Base-by-base conservation (phyloP, 441 rosid species). In the Geranium incanum region DNA sequence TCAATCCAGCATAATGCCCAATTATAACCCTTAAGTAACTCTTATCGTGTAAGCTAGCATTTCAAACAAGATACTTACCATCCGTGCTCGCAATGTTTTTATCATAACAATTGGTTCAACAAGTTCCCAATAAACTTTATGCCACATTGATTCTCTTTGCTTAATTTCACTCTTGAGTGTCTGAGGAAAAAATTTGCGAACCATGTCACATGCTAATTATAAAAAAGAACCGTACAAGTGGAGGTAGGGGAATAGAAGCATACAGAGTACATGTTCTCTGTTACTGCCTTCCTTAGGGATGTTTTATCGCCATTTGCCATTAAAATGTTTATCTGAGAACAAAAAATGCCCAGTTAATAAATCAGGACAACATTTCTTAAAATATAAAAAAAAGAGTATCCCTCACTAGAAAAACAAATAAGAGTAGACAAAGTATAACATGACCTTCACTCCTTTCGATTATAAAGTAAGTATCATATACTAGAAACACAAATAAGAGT, bases 241-340 rank as follows among this genome's bases (percentile, higher is more conserved):
- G n/a, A 21, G 70, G 64, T 62, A 38, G 72, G 45, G n/a, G 59
- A 72, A 67, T 66, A 77, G 74, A 77, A 81, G 64, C 92, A 78
- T 91, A 93, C 98, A 70, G 98, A 91, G 78, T 84, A 90, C 96
- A 94, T 88, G 67, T 88, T 86, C 74, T 94, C 98, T 4, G 97
- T 86, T 36, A 94, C 97, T 16, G 81, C 79, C 79, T 90, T 94
- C 80, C 97, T 80, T 77, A 94, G 60, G 4, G 81, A 52, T 80
- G 85, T 80, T 85, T 94, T 91, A 78, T 94, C 93, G 62, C 93
- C 93, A 41, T 87, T 84, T 12, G 93, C 96, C 72, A 91, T 52
- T 68, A 86, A 71, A 76, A 76, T 78, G 77, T 86, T 91, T 79
- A 91, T 91, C 98, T 94, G 83, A 75, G 67, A 74, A 68, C 64